Conservation (phyloP, 768 basidiomycete species). For the Candolleomyces aberdarensis region DNA sequence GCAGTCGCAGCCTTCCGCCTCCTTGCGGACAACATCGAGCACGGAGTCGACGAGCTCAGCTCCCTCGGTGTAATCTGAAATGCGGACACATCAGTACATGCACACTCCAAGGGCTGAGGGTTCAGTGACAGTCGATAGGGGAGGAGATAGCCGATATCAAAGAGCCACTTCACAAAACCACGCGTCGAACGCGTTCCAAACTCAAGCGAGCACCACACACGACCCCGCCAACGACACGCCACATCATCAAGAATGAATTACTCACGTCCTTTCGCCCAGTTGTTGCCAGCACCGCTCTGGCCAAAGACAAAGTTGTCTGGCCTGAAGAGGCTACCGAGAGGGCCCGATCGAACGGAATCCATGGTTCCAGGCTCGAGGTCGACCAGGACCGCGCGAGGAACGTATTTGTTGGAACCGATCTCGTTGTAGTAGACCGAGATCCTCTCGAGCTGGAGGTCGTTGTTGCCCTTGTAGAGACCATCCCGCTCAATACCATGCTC, state of each 20-base stretch:
- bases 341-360: constrained; percentile 89
- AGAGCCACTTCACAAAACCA: constrained; percentile 9
- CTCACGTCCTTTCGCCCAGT: constrained; percentile 99
- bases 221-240: not conserved
- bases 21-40: constrained; percentile 97
- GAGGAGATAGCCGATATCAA: not conserved
- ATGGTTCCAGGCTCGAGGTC: constrained; percentile 98
- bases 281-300: constrained; percentile 98
- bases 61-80: constrained; percentile 84
- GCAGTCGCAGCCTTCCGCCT: constrained; percentile 96
- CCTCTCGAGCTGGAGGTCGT: constrained; percentile 94
- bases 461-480: constrained; percentile 90
- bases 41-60: constrained; percentile 99
- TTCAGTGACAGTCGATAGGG: constrained; percentile 12
- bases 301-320: constrained; percentile 99
- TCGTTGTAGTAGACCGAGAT: constrained; percentile 99
- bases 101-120: constrained; percentile 11
- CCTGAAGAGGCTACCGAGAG: constrained; percentile 89
- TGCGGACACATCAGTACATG: constrained; percentile 7
- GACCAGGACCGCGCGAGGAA: constrained; percentile 95
- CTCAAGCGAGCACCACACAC: not conserved
- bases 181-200: constrained; percentile 20
- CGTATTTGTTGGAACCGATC: constrained; percentile 93
- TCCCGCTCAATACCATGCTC: constrained; percentile 96
- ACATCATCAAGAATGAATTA: constrained; percentile 21